Percentiles rank a stretch among this genome's conserved stretches.
phyloP scores from a whole-genome alignment of 768 basidiomycete genomes.

The Mycena leptocephala region DNA sequence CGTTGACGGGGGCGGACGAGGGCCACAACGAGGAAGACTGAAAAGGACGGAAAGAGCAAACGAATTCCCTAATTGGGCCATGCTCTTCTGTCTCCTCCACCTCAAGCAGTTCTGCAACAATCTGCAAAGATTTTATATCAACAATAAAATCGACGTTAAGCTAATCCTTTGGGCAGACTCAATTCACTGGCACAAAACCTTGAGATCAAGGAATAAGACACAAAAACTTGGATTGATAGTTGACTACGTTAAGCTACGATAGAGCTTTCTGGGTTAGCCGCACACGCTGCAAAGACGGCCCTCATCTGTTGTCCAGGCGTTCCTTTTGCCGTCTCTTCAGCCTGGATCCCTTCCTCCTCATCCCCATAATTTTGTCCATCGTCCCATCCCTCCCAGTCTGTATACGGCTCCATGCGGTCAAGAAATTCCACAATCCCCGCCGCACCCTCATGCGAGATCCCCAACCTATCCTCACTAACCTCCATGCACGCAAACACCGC shows the following conservation, averaged over 20 bases:
- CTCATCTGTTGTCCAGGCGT: slow-evolving; percentile 4
- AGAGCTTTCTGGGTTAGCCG: slow-evolving; percentile 12
- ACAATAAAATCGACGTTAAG: too few relatives aligned
- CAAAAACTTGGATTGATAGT: too few relatives aligned
- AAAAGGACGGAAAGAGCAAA: too few relatives aligned
- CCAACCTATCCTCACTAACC: slow-evolving; percentile 9
- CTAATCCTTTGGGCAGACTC: too few relatives aligned
- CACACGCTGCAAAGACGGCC: slow-evolving; percentile 22
- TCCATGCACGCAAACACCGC: background rate
- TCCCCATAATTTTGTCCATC: background rate
- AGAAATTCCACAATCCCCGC: background rate
- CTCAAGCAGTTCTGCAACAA: too few relatives aligned
- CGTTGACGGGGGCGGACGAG: too few relatives aligned
- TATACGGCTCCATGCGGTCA: slow-evolving; percentile 14
- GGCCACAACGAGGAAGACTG: too few relatives aligned
- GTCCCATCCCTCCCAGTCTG: slow-evolving; percentile 18
- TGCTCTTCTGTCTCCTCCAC: too few relatives aligned
- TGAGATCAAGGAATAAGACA: too few relatives aligned
- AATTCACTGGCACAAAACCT: too few relatives aligned
- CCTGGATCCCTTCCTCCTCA: background rate
- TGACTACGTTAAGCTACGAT: slow-evolving; percentile 1
- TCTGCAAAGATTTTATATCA: too few relatives aligned
- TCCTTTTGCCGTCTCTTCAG: background rate
- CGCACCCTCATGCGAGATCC: background rate
- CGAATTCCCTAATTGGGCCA: too few relatives aligned